These are phyloP conservation scores for Schizosaccharomyces japonicus DNA, from an alignment of 805 yeast species.

Conservation along the genomic window DNA sequence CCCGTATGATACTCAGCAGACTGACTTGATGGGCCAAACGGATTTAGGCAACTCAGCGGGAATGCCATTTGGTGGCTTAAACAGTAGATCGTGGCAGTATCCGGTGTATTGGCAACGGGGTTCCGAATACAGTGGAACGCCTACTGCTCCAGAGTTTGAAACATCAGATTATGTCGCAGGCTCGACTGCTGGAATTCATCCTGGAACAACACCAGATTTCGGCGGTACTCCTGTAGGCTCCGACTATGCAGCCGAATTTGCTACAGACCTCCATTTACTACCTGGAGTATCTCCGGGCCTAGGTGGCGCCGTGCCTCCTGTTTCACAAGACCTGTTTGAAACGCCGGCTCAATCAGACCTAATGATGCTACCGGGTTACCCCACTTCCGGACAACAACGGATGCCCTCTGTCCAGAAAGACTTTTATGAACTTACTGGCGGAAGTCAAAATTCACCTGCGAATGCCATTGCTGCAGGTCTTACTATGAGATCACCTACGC, in stretches of 20 bases:
- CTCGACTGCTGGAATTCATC: too few species aligned
- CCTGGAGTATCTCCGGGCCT: background rate
- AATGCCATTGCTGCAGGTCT: background rate
- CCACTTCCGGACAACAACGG: background rate
- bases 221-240: background rate
- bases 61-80: background rate
- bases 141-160: background rate
- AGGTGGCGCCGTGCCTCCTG: background rate
- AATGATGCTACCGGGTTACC: background rate
- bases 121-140: background rate
- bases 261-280: background rate
- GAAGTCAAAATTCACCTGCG: background rate
- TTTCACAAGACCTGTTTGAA: background rate
- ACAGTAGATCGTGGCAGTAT: background rate
- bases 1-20: background rate
- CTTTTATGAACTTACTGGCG: background rate
- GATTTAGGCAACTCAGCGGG: background rate
- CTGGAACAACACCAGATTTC: too few species aligned
- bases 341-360: background rate
- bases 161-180: background rate
- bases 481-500: background rate
- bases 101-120: background rate
- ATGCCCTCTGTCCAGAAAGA: background rate
- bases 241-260: background rate
- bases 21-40: background rate